Percentiles rank a stretch among this genome's conserved stretches.
Conservation (phyloP, 805 yeast species). For the Saccharomycopsis javanensis region DNA sequence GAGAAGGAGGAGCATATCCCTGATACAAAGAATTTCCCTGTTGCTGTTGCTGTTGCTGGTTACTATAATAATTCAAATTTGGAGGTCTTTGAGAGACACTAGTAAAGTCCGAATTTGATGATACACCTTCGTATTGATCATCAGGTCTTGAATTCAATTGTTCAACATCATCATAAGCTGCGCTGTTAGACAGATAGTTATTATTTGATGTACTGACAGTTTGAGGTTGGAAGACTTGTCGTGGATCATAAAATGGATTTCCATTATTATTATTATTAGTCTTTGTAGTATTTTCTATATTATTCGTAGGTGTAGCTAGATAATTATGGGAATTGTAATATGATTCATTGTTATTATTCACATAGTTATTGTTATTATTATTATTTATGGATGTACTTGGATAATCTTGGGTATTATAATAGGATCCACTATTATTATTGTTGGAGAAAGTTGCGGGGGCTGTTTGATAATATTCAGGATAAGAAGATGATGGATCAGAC, state of each 20-base stretch:
- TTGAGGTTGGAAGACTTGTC: not conserved
- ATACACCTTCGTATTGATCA: constrained; percentile 27
- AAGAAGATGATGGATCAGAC: not conserved
- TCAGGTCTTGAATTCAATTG: constrained; percentile 21
- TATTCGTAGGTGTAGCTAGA: too few species aligned
- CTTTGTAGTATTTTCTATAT: too few species aligned
- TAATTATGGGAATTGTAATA: too few species aligned
- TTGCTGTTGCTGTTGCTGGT: constrained; percentile 18
- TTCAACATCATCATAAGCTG: constrained; percentile 4
- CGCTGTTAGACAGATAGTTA: not conserved
- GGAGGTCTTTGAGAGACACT: constrained; percentile 71
- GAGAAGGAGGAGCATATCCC: constrained; percentile 21
- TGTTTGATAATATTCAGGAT: not conserved
- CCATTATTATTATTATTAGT: not conserved
- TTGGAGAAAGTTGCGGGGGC: not conserved
- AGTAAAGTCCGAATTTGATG: constrained; percentile 51
- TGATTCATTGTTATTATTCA: not conserved
- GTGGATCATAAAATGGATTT: not conserved
- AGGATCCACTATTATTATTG: not conserved
- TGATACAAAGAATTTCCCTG: constrained; percentile 16
- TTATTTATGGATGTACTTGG: not conserved
- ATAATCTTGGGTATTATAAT: not conserved
- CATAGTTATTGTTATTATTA: not conserved
- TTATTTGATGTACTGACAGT: not conserved
- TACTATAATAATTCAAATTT: constrained; percentile 42